phyloP scores from a whole-genome alignment of 495 filamentous ascomycete genomes.

The Rostrohypoxylon terebratum region DNA sequence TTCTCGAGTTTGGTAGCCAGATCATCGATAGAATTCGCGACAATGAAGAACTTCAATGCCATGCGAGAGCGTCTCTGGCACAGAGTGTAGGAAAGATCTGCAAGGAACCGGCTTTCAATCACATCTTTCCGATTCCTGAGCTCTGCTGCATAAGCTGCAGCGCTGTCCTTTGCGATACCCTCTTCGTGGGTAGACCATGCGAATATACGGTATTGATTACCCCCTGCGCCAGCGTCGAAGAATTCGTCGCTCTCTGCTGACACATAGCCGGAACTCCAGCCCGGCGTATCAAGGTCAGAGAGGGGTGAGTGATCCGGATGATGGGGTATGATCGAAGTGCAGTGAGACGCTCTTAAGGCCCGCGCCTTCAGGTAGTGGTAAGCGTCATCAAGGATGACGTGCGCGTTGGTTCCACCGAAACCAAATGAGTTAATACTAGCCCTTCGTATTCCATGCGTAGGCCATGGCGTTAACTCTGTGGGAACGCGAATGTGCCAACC shows the following conservation, averaged over 20 bases:
- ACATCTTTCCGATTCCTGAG: constrained; percentile 7
- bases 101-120: constrained; percentile 7
- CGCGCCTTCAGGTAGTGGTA: constrained; percentile 16
- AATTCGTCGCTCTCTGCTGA: constrained; percentile 6
- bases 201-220: neutral
- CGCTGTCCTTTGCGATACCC: constrained; percentile 1
- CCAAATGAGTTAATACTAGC: constrained; percentile 68
- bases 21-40: constrained; percentile 1
- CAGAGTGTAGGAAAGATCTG: constrained; percentile 7
- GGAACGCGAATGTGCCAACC: constrained; percentile 7
- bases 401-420: constrained; percentile 68
- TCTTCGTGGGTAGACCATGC: constrained; percentile 11
- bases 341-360: constrained; percentile 1
- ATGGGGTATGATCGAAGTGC: constrained; percentile 3
- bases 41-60: constrained; percentile 11
- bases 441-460: constrained; percentile 51
- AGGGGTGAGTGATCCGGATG: neutral
- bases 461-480: constrained; percentile 25
- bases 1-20: constrained; percentile 11
- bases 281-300: constrained; percentile 1
- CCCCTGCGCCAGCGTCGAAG: neutral
- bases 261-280: constrained; percentile 5
- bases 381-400: constrained; percentile 64
- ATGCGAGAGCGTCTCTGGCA: constrained; percentile 7
- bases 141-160: constrained; percentile 4